These are phyloP conservation scores for Phylloporus arenicola DNA, from an alignment of 768 basidiomycete species.

Conservation along the genomic window DNA sequence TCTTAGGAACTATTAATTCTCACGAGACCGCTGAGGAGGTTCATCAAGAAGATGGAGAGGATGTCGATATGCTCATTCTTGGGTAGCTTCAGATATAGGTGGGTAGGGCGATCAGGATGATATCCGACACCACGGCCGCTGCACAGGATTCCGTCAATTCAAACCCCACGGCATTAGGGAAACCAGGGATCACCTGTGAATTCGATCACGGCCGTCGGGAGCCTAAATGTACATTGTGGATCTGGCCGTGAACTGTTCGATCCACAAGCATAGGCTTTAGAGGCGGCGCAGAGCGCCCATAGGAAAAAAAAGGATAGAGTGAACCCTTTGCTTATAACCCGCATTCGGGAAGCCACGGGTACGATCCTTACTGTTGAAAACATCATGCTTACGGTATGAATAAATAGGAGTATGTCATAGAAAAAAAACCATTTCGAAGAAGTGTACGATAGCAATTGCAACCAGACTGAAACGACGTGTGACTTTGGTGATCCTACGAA, in stretches of 20 bases:
- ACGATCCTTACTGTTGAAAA: conserved; percentile 10
- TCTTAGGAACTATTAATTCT: conserved; percentile 11
- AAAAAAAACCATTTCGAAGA: conserved; percentile 3
- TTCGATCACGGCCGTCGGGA: background rate
- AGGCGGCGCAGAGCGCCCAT: conserved; percentile 5
- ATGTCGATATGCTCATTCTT: conserved; percentile 10
- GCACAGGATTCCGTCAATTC: background rate
- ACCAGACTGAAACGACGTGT: conserved; percentile 4
- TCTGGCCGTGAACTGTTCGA: conserved; percentile 7
- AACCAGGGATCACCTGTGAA: conserved; percentile 1
- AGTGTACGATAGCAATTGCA: conserved; percentile 1
- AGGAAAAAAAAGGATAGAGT: conserved; percentile 5
- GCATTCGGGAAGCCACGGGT: background rate
- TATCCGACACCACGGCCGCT: conserved; percentile 10
- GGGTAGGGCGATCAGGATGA: conserved; percentile 10
- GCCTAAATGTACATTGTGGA: conserved; percentile 2
- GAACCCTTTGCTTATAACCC: background rate
- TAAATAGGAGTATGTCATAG: background rate
- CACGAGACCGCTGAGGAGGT: conserved; percentile 4
- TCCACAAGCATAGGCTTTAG: conserved; percentile 12
- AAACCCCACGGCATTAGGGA: background rate
- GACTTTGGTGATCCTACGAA: background rate
- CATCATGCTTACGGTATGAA: conserved; percentile 13
- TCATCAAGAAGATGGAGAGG: conserved; percentile 9
- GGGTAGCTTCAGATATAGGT: background rate